Percentiles rank a stretch among this genome's conserved stretches.
These are phyloP conservation scores for Nepenthes mirabilis DNA, from an alignment of 148 eudicot genomes.

Conservation along the genomic window DNA sequence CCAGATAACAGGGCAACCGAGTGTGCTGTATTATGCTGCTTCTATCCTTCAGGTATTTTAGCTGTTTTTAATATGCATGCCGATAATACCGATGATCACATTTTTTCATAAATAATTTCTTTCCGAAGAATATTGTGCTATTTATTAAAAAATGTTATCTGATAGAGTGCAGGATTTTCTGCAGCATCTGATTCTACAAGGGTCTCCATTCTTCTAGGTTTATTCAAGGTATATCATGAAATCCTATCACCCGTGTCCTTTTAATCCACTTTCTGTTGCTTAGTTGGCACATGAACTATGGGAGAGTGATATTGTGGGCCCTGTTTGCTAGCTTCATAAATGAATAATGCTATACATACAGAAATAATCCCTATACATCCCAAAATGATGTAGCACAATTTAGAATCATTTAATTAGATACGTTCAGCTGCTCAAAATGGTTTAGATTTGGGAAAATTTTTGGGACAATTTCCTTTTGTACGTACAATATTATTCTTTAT, in stretches of 20 bases:
- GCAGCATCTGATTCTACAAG: slow-evolving; percentile 93
- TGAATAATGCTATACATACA: no score
- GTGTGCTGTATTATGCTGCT: slow-evolving; percentile 92
- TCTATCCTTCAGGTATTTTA: slow-evolving; percentile 65
- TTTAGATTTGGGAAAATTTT: no score
- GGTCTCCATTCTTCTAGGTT: slow-evolving; percentile 85
- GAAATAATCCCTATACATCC: no score
- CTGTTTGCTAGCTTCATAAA: no score
- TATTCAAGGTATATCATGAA: slow-evolving; percentile 49
- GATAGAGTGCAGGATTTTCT: slow-evolving; percentile 93
- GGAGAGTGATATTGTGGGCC: no score
- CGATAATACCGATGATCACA: not conserved
- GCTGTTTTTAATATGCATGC: not conserved
- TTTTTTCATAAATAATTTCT: not conserved
- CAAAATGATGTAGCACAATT: no score
- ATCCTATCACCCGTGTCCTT: not conserved
- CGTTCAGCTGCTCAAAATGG: no score
- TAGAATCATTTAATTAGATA: no score
- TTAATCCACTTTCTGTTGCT: not conserved
- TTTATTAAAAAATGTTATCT: not conserved
- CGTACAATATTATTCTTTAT: no score
- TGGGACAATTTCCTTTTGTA: no score
- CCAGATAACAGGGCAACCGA: slow-evolving; percentile 98
- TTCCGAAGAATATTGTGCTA: not conserved
- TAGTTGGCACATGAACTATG: not conserved